A percentile compares a stretch with the other conserved stretches of the same genome.
Evolutionary conservation across 2,329 filamentous ascomycete species (phyloP).

Genomic region (Pleoardoris graminearum): DNA sequence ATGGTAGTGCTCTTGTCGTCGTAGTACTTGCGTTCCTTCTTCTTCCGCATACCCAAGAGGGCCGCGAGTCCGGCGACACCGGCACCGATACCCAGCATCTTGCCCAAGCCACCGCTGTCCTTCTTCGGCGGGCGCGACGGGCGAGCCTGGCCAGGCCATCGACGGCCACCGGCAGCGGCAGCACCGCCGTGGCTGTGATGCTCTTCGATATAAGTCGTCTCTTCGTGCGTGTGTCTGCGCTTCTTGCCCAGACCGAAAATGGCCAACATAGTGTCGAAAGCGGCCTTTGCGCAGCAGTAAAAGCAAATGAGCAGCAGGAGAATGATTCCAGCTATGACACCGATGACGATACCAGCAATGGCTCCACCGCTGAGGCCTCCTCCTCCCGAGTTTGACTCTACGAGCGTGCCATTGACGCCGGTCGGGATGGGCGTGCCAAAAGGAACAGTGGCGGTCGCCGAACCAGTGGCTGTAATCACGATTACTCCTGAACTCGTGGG

Average conservation of each 20-base stretch:
- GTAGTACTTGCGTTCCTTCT: constrained; percentile 40
- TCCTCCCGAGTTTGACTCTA: constrained; percentile 30
- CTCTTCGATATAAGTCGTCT: constrained; percentile 68
- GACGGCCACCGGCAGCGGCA: constrained; percentile 63
- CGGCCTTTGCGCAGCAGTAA: constrained; percentile 63
- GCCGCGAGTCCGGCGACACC: constrained; percentile 51
- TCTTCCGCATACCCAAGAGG: constrained; percentile 51
- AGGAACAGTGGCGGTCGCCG: constrained; percentile 52
- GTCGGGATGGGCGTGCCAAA: constrained; percentile 59
- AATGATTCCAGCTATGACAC: constrained; percentile 67
- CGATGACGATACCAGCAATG: constrained; percentile 81
- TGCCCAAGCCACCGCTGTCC: constrained; percentile 40
- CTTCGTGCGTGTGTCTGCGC: constrained; percentile 54
- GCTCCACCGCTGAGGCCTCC: constrained; percentile 66
- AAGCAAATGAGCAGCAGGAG: constrained; percentile 73
- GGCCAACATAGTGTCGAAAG: constrained; percentile 63
- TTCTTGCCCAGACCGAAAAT: constrained; percentile 64
- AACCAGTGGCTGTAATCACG: constrained; percentile 50
- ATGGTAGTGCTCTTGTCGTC: constrained; percentile 51
- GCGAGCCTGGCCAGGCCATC: constrained; percentile 53
- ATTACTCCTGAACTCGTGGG: constrained; percentile 60
- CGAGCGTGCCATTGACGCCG: constrained; percentile 50
- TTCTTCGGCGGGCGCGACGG: constrained; percentile 41
- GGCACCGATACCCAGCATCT: constrained; percentile 45
- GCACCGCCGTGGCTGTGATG: constrained; percentile 64